Conservation (phyloP, 164 flowering plant genomes). For the Vitis labrusca region DNA sequence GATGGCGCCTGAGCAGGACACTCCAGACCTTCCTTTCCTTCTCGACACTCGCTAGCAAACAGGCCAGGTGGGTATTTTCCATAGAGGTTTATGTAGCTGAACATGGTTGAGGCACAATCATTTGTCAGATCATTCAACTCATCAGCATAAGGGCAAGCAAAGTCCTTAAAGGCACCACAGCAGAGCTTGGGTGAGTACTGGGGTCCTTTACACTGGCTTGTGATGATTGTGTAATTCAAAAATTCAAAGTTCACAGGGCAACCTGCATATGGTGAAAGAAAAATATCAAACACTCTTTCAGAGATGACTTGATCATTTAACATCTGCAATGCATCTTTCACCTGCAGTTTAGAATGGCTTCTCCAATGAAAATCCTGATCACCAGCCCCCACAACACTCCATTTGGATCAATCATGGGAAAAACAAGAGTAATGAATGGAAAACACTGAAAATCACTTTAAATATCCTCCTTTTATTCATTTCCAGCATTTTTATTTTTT, state of each 20-base stretch:
- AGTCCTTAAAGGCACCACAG: slow-evolving; percentile 47
- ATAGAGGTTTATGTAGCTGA: slow-evolving; percentile 55
- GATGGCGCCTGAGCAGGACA: slow-evolving; percentile 28
- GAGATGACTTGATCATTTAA: not conserved
- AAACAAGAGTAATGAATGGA: too few relatives aligned
- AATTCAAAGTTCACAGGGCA: slow-evolving; percentile 45
- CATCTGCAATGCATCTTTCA: not conserved
- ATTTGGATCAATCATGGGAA: too few relatives aligned
- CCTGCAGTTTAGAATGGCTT: too few relatives aligned
- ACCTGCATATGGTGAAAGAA: slow-evolving; percentile 22
- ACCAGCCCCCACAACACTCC: too few relatives aligned
- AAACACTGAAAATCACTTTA: too few relatives aligned
- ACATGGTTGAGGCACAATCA: slow-evolving; percentile 51
- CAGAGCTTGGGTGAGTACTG: slow-evolving; percentile 37
- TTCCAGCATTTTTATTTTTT: too few relatives aligned
- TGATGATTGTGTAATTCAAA: slow-evolving; percentile 53
- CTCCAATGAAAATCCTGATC: too few relatives aligned
- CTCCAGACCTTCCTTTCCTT: slow-evolving; percentile 35
- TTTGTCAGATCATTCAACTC: slow-evolving; percentile 34
- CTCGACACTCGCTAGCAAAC: slow-evolving; percentile 44
- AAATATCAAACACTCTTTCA: not conserved
- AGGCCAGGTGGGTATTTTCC: slow-evolving; percentile 66
- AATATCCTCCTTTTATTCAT: too few relatives aligned
- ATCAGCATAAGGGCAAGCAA: slow-evolving; percentile 46
- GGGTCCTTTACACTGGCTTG: slow-evolving; percentile 65